phyloP scores from a whole-genome alignment of 2,329 filamentous ascomycete species.

The Aureobasidium lini region DNA sequence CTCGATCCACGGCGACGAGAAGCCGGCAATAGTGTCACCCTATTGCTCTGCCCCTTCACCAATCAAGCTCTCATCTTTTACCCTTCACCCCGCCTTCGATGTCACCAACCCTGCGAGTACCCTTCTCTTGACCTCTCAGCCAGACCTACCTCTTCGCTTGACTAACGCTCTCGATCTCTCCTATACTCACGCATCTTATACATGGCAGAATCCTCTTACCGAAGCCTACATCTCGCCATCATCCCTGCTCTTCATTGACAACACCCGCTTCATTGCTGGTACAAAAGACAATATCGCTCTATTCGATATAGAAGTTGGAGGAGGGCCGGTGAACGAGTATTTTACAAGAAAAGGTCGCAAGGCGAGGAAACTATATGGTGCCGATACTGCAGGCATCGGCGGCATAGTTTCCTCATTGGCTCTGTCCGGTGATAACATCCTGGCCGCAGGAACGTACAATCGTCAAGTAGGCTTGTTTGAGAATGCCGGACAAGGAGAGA shows the following conservation, averaged over 20 bases:
- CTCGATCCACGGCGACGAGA: conserved; percentile 19
- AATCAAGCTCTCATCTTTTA: conserved; percentile 41
- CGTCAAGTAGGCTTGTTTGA: conserved; percentile 51
- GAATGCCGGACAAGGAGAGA: conserved; percentile 40
- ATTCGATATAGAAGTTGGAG: conserved; percentile 47
- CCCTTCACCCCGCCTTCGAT: conserved; percentile 48
- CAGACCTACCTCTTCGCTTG: conserved; percentile 50
- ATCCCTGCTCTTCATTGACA: conserved; percentile 47
- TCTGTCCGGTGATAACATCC: conserved; percentile 38
- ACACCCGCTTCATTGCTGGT: conserved; percentile 51
- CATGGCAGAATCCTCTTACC: conserved; percentile 46
- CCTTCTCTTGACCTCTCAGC: conserved; percentile 44
- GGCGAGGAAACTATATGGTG: conserved; percentile 30
- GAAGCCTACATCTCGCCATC: conserved; percentile 50
- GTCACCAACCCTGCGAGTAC: conserved; percentile 43
- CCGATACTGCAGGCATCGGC: conserved; percentile 45
- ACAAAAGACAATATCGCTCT: conserved; percentile 45
- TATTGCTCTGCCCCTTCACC: conserved; percentile 5
- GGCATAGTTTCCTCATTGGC: conserved; percentile 48
- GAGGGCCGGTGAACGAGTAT: conserved; percentile 39
- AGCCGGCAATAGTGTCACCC: neutral
- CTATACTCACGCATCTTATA: conserved; percentile 44
- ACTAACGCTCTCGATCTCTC: conserved; percentile 45
- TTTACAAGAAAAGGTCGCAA: conserved; percentile 40
- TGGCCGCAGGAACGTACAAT: conserved; percentile 52